Conservation (phyloP, 495 filamentous ascomycete genomes). For the Xylaria bambusicola region DNA sequence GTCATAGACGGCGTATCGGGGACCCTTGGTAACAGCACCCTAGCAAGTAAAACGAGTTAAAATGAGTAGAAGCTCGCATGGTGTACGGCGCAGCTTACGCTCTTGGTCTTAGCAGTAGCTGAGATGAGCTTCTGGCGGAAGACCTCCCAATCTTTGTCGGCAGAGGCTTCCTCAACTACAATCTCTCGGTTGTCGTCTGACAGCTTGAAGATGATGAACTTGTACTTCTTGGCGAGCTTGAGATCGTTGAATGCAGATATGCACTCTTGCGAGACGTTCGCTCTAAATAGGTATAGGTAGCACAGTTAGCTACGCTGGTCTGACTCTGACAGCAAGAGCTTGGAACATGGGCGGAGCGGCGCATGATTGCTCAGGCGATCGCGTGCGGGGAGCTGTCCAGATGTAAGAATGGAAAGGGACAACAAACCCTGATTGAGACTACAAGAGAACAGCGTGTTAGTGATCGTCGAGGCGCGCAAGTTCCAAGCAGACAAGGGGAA, state of each 20-base stretch:
- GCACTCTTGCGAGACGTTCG: conserved; percentile 77
- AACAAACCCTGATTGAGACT: conserved; percentile 73
- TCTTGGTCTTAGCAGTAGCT: conserved; percentile 53
- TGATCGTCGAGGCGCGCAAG: conserved; percentile 16
- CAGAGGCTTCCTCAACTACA: conserved; percentile 71
- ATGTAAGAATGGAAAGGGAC: conserved; percentile 22
- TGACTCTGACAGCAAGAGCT: neutral
- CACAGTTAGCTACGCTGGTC: conserved; percentile 30
- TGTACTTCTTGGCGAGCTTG: conserved; percentile 83
- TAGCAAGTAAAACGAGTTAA: conserved; percentile 29
- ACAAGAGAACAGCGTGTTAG: conserved; percentile 19
- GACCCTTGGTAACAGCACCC: conserved; percentile 68
- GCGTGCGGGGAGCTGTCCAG: conserved; percentile 15
- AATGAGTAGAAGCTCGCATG: too few species aligned
- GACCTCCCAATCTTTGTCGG: conserved; percentile 64
- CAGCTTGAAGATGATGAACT: conserved; percentile 98
- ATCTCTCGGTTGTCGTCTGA: conserved; percentile 89
- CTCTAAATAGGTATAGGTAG: conserved; percentile 57
- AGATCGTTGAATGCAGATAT: conserved; percentile 83
- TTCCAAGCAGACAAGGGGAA: neutral
- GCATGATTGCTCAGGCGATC: conserved; percentile 9
- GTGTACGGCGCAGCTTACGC: conserved; percentile 28
- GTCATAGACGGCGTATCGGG: conserved; percentile 90
- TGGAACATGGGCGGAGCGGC: conserved; percentile 14
- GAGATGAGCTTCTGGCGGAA: conserved; percentile 80